These are phyloP conservation scores for Nicotiana tabacum DNA, from an alignment of 257 asterid species.

Conservation along the genomic window DNA sequence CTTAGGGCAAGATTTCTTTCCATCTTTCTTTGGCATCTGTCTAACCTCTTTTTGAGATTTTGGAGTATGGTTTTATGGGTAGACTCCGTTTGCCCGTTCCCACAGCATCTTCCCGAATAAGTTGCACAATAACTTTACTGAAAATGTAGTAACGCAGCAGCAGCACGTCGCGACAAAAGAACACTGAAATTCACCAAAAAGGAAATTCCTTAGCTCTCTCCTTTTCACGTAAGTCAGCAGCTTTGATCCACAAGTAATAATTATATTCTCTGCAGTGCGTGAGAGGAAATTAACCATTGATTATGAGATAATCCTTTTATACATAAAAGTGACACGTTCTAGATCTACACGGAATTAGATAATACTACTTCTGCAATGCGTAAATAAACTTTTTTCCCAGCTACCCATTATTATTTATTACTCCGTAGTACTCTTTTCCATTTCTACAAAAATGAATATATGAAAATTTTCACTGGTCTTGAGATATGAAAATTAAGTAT, in stretches of 20 bases:
- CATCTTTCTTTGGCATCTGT: no score
- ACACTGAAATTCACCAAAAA: slow-evolving; percentile 2
- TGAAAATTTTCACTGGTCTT: no score
- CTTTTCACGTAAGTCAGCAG: neutral
- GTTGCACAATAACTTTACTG: neutral
- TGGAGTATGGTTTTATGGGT: no score
- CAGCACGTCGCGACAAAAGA: neutral
- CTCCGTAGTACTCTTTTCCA: no score
- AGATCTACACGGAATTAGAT: neutral
- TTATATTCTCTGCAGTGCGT: neutral
- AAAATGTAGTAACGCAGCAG: neutral
- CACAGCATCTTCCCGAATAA: neutral
- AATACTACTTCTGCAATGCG: neutral
- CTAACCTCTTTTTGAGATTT: no score
- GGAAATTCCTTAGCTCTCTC: neutral
- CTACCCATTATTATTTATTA: neutral
- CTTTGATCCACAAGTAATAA: neutral
- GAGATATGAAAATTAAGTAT: no score
- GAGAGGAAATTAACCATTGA: neutral
- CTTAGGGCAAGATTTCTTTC: no score
- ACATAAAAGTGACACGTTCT: neutral
- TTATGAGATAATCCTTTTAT: neutral
- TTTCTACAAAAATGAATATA: no score
- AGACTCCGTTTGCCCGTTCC: no score
- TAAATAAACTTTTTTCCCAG: neutral